phyloP scores from a whole-genome alignment of 2,329 filamentous ascomycete genomes.

The Paecilomyces dactylethromorphus region DNA sequence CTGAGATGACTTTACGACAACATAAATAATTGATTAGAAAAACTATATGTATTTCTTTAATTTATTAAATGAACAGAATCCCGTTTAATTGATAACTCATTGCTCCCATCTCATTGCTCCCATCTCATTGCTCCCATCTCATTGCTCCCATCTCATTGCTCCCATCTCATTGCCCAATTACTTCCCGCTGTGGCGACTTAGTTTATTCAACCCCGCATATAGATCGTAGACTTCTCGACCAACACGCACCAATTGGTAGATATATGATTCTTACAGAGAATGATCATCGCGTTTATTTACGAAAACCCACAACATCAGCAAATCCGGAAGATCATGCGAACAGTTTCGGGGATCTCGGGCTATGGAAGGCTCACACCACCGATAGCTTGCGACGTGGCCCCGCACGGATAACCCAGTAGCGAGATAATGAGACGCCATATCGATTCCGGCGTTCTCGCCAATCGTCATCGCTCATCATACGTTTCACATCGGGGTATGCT shows the following conservation, averaged over 20 bases:
- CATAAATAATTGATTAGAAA: too few species aligned
- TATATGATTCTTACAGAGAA: background rate
- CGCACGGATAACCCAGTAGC: background rate
- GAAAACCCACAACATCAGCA: background rate
- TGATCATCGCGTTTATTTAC: background rate
- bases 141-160: too few species aligned
- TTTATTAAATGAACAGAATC: too few species aligned
- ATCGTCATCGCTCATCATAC: background rate
- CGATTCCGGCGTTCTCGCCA: background rate
- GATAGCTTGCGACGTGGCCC: background rate
- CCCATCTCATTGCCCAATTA: background rate
- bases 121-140: too few species aligned
- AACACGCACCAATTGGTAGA: background rate
- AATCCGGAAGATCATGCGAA: background rate
- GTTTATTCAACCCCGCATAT: background rate
- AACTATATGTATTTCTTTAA: too few species aligned
- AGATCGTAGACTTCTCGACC: background rate
- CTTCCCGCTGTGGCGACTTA: background rate
- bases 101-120: too few species aligned
- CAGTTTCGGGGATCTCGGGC: background rate
- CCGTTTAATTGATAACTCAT: too few species aligned
- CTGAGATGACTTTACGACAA: too few species aligned
- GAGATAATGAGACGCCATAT: background rate
- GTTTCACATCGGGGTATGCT: background rate
- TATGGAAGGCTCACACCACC: background rate